Evolutionary conservation across 2,329 filamentous ascomycete species (phyloP).

Genomic region (Verticillium dahliae): DNA sequence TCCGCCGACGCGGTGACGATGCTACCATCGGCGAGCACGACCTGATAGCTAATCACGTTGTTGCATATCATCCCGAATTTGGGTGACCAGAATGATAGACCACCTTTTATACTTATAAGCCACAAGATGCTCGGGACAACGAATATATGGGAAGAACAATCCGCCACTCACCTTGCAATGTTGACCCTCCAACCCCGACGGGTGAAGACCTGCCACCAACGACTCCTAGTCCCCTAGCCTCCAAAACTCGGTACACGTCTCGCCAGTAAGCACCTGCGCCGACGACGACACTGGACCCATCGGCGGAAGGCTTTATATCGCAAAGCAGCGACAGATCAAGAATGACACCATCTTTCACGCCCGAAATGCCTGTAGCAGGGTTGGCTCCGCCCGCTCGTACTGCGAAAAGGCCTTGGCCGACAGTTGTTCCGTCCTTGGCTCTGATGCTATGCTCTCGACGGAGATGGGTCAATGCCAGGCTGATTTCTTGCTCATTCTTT

Average conservation of each 20-base stretch:
- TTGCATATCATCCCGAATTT: conserved; percentile 5
- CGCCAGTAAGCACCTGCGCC: not conserved
- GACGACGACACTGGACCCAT: conserved; percentile 13
- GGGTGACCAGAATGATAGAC: conserved; percentile 5
- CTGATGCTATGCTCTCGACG: not conserved
- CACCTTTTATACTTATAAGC: conserved; percentile 4
- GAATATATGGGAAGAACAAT: no score
- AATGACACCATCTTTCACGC: conserved; percentile 17
- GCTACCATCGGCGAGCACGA: conserved; percentile 30
- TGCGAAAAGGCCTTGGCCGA: not conserved
- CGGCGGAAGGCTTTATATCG: conserved; percentile 7
- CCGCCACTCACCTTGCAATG: conserved; percentile 8
- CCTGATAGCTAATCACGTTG: conserved; percentile 1
- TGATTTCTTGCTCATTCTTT: not conserved
- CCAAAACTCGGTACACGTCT: not conserved
- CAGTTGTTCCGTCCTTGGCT: not conserved
- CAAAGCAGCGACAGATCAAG: conserved; percentile 17
- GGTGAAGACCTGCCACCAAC: conserved; percentile 2
- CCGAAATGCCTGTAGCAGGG: not conserved
- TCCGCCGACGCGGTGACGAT: conserved; percentile 28
- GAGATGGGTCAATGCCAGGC: not conserved
- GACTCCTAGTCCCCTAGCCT: not conserved
- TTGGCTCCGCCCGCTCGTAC: not conserved
- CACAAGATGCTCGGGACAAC: not conserved
- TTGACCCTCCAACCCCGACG: conserved; percentile 21